phyloP scores from a whole-genome alignment of 805 yeast species.

The Torulaspora gathmanii region DNA sequence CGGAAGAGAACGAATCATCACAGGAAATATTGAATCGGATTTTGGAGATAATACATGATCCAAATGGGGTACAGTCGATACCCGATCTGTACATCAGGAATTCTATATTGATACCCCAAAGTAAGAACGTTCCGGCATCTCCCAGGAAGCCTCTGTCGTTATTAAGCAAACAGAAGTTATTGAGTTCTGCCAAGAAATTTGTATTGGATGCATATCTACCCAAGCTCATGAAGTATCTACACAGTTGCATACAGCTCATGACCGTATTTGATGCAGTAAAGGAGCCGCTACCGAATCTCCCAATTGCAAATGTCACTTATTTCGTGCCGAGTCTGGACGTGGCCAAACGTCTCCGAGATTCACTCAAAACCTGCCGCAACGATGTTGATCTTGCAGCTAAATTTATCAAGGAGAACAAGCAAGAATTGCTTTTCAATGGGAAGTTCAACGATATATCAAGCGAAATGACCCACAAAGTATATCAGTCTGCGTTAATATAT shows the following conservation, averaged over 20 bases:
- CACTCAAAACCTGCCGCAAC: conserved; percentile 6
- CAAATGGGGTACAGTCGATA: conserved; percentile 38
- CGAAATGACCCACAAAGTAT: conserved; percentile 6
- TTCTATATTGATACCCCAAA: conserved; percentile 27
- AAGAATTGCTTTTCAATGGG: conserved; percentile 20
- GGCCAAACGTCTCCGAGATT: conserved; percentile 1
- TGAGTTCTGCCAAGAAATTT: conserved; percentile 32
- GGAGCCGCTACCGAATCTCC: conserved; percentile 10
- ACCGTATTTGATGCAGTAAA: conserved; percentile 14
- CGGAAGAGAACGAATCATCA: conserved; percentile 28
- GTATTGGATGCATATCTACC: conserved; percentile 34
- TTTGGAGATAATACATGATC: conserved; percentile 35
- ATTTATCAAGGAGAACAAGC: conserved; percentile 22
- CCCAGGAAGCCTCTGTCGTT: conserved; percentile 36
- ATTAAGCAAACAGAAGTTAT: conserved; percentile 33
- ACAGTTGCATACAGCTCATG: conserved; percentile 20
- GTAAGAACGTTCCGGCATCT: conserved; percentile 28
- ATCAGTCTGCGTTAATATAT: conserved; percentile 11
- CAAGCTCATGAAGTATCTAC: conserved; percentile 26
- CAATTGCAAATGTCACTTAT: conserved; percentile 6
- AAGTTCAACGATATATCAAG: conserved; percentile 22
- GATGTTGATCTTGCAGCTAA: conserved; percentile 10
- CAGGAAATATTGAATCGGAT: conserved; percentile 31
- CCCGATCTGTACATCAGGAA: conserved; percentile 42
- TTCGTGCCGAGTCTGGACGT: conserved; percentile 21